phyloP scores from a whole-genome alignment of 306 rosid species.

The Dalbergia oliveri region DNA sequence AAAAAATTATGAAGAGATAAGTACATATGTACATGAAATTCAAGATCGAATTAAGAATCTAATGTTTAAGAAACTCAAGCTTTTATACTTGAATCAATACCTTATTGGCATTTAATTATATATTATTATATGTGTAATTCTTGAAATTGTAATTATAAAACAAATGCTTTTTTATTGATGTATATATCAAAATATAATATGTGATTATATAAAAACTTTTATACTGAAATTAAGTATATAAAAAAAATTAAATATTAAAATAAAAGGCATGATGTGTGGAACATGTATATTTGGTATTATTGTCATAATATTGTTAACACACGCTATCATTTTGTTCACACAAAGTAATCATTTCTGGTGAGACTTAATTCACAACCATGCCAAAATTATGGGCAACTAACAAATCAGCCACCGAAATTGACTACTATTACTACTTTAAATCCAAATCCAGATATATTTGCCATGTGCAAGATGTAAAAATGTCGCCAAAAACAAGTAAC shows the following conservation, averaged over 20 bases:
- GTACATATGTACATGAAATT: too few relatives aligned
- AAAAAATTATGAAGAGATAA: too few relatives aligned
- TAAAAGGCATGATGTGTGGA: not conserved
- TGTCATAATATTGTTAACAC: not conserved
- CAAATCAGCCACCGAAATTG: slow-evolving; percentile 47
- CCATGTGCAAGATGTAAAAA: not conserved
- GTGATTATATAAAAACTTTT: too few relatives aligned
- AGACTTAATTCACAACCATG: not conserved
- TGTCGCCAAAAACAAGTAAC: not conserved
- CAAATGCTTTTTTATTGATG: too few relatives aligned
- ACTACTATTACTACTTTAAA: not conserved
- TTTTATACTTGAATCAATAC: too few relatives aligned
- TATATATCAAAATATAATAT: too few relatives aligned
- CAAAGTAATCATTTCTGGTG: slow-evolving; percentile 5
- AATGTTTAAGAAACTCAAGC: too few relatives aligned
- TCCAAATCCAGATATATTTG: slow-evolving; percentile 7
- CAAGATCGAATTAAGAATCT: too few relatives aligned
- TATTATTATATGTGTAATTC: too few relatives aligned
- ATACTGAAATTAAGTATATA: too few relatives aligned
- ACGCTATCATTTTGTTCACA: slow-evolving; percentile 21
- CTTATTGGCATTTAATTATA: too few relatives aligned
- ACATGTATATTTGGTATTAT: not conserved
- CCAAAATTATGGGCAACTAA: slow-evolving; percentile 32
- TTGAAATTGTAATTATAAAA: too few relatives aligned
- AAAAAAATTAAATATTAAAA: not conserved